phyloP scores from a whole-genome alignment of 768 basidiomycete genomes.

The Mycena metata region DNA sequence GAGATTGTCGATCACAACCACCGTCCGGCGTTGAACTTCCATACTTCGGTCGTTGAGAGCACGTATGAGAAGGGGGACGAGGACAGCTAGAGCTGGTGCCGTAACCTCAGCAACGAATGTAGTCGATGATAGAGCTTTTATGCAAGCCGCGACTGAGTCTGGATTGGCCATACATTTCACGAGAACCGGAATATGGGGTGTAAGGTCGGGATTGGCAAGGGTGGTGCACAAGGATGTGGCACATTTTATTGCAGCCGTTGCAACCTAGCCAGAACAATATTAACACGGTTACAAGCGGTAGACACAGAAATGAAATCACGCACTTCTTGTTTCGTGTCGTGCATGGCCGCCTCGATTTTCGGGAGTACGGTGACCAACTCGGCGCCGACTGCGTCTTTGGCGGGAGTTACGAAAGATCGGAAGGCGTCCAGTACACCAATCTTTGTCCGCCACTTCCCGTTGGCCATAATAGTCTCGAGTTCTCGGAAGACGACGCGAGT shows the following conservation, averaged over 20 bases:
- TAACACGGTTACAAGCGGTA: neutral
- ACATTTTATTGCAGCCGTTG: conserved; percentile 88
- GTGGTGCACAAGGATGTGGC: conserved; percentile 91
- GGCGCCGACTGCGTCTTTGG: conserved; percentile 83
- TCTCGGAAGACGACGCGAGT: conserved; percentile 75
- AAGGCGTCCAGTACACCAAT: conserved; percentile 93
- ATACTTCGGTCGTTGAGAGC: conserved; percentile 96
- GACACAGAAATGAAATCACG: conserved; percentile 39
- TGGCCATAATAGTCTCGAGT: conserved; percentile 81
- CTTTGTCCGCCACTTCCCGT: conserved; percentile 95
- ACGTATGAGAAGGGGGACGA: conserved; percentile 91
- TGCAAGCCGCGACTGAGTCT: conserved; percentile 88
- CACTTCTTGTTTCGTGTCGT: conserved; percentile 96
- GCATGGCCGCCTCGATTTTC: conserved; percentile 91
- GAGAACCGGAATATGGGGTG: conserved; percentile 88
- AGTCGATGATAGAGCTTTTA: conserved; percentile 94
- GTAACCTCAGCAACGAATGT: conserved; percentile 99
- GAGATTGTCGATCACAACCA: conserved; percentile 95
- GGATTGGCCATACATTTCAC: conserved; percentile 97
- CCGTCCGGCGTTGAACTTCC: conserved; percentile 95
- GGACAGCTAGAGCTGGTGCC: conserved; percentile 94
- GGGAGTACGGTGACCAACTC: conserved; percentile 88
- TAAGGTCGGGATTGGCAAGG: conserved; percentile 93
- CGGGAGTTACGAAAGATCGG: conserved; percentile 76
- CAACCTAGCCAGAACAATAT: conserved; percentile 67